Evolutionary conservation across 1,284 basidiomycete species (phyloP).

Genomic region (Lentinus polychrous): DNA sequence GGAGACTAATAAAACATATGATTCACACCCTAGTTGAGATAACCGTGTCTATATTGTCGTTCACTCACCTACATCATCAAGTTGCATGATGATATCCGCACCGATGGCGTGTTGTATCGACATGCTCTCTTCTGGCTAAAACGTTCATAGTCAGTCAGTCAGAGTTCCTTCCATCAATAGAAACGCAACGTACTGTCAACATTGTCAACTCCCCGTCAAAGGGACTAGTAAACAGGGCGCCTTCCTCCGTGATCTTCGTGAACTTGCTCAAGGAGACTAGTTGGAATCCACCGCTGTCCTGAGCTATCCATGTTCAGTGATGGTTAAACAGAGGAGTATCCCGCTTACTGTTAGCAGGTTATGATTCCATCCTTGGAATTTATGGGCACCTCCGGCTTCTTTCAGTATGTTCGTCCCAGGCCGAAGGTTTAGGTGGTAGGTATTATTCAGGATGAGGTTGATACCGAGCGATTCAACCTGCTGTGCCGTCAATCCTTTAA

Average conservation of each 20-base stretch:
- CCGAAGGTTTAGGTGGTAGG: slow-evolving; percentile 77
- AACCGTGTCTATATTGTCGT: not conserved
- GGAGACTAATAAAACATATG: slow-evolving; percentile 41
- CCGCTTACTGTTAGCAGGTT: slow-evolving; percentile 70
- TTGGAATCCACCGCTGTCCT: slow-evolving; percentile 86
- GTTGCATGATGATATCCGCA: slow-evolving; percentile 87
- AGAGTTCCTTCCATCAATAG: not conserved
- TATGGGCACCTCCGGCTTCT: slow-evolving; percentile 73
- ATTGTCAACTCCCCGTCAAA: slow-evolving; percentile 80
- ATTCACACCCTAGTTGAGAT: not conserved
- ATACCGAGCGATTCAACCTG: slow-evolving; percentile 77
- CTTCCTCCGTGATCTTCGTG: slow-evolving; percentile 78
- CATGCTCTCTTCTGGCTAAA: slow-evolving; percentile 79
- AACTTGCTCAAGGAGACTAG: slow-evolving; percentile 81
- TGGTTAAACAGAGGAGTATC: slow-evolving; percentile 4
- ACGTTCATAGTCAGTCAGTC: not conserved
- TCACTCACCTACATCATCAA: slow-evolving; percentile 78
- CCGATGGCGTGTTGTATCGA: slow-evolving; percentile 82
- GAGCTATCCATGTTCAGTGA: slow-evolving; percentile 1
- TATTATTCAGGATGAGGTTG: slow-evolving; percentile 78
- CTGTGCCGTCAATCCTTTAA: slow-evolving; percentile 79
- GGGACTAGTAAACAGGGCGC: slow-evolving; percentile 75
- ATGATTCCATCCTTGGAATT: slow-evolving; percentile 77
- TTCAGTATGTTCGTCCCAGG: slow-evolving; percentile 69
- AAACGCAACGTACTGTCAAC: slow-evolving; percentile 55